Percentiles rank a stretch among this genome's conserved stretches.
phyloP scores from a whole-genome alignment of 78 protist species.

The Bodo saltans region DNA sequence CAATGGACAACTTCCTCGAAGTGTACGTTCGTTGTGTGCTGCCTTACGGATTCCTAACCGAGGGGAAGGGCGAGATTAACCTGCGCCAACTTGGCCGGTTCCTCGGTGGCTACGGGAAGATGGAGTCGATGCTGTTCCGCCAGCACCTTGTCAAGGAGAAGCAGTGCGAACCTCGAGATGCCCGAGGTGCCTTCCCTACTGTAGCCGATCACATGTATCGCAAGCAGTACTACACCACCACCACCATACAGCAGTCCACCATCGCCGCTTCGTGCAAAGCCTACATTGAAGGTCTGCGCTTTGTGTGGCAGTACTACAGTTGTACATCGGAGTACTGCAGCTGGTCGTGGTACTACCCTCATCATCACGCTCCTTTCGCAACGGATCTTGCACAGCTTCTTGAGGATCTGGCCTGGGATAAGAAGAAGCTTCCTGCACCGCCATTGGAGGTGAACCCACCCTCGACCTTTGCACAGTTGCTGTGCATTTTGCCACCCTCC shows the following conservation, averaged over 20 bases:
- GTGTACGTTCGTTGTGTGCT: slow-evolving; percentile 53
- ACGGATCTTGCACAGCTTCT: slow-evolving; percentile 45
- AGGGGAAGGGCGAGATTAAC: slow-evolving; percentile 51
- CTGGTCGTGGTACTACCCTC: slow-evolving; percentile 94
- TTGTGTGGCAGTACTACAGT: slow-evolving; percentile 91
- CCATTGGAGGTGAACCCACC: slow-evolving; percentile 46
- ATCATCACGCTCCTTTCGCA: slow-evolving; percentile 91
- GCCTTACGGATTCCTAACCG: slow-evolving; percentile 64
- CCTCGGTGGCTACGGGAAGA: neutral
- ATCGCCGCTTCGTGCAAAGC: neutral
- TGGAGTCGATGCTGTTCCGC: neutral
- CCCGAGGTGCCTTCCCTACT: neutral
- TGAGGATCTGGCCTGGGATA: neutral
- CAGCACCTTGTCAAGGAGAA: neutral
- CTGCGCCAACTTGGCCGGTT: slow-evolving; percentile 28
- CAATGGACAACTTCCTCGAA: slow-evolving; percentile 41
- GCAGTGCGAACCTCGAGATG: neutral
- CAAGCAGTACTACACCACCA: neutral
- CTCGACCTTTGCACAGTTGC: slow-evolving; percentile 76
- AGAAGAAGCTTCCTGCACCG: neutral
- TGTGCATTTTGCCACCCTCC: slow-evolving; percentile 74
- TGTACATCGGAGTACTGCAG: slow-evolving; percentile 63
- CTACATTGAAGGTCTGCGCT: slow-evolving; percentile 84
- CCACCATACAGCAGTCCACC: neutral
- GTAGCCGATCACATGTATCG: neutral